Evolutionary conservation across 345 rosid genomes (phyloP).

Genomic region (Aegle marmelos): DNA sequence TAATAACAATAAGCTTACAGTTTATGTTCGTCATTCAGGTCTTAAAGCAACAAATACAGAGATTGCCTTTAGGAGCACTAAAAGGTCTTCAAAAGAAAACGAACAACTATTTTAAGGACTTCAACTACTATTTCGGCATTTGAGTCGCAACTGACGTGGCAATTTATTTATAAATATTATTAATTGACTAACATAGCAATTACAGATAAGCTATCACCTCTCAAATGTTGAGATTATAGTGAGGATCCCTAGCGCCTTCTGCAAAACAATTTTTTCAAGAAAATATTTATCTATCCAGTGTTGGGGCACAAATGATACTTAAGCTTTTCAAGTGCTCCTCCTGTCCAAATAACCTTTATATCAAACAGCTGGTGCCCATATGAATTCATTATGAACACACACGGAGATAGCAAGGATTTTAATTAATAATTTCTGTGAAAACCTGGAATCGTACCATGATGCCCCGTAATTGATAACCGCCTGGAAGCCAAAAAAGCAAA

Average conservation of each 20-base stretch:
- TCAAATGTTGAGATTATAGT: too few relatives aligned
- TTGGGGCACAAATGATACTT: neutral
- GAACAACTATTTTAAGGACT: too few relatives aligned
- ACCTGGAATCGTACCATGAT: constrained; percentile 39
- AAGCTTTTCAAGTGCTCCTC: neutral
- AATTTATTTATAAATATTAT: too few relatives aligned
- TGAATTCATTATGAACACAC: neutral
- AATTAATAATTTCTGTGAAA: neutral
- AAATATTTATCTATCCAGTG: neutral
- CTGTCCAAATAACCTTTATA: constrained; percentile 26
- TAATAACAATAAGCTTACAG: neutral
- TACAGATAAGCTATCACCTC: too few relatives aligned
- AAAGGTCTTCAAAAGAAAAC: too few relatives aligned
- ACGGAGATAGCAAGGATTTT: neutral
- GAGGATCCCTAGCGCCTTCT: too few relatives aligned
- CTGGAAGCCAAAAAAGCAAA: constrained; percentile 25
- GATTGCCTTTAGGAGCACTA: too few relatives aligned
- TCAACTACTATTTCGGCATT: too few relatives aligned
- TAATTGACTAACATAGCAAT: too few relatives aligned
- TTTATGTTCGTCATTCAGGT: neutral
- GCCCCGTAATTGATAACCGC: constrained; percentile 65
- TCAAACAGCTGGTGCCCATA: constrained; percentile 41
- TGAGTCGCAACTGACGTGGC: too few relatives aligned
- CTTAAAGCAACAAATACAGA: neutral
- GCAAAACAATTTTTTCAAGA: neutral